A percentile compares a stretch with the other conserved stretches of the same genome.
Conservation (phyloP, 1,139 yeast species). For the Magnusiomyces tetraspermus region DNA sequence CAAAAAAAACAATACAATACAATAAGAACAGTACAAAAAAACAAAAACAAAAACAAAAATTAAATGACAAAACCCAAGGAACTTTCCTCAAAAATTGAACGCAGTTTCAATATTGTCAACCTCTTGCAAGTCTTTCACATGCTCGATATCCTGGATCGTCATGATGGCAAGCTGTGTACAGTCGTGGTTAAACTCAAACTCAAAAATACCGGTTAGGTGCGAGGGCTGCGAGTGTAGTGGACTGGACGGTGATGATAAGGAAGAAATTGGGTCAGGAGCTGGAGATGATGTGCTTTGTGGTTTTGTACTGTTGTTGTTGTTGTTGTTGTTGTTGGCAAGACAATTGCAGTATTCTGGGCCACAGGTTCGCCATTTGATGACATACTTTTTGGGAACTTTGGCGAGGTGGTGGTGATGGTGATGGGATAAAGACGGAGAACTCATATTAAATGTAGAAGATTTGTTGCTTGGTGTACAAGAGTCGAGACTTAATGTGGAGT, state of each 20-base stretch:
- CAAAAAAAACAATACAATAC: no score
- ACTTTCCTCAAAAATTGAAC: no score
- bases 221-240: not conserved
- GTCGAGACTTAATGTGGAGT: no score
- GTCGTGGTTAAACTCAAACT: conserved; percentile 57
- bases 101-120: no score
- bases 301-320: no score
- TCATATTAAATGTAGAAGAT: no score
- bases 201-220: conserved; percentile 52
- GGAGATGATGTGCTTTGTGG: not conserved
- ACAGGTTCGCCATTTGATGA: conserved; percentile 11
- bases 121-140: conserved; percentile 3
- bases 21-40: no score
- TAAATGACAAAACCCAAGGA: no score
- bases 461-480: no score
- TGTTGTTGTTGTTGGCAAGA: no score
- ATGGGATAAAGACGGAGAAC: no score
- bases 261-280: not conserved
- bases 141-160: conserved; percentile 65
- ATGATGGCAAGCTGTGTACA: conserved; percentile 58
- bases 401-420: not conserved
- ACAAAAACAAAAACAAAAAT: no score
- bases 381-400: conserved; percentile 7
- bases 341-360: not conserved
- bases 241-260: not conserved